Conservation (phyloP, 805 yeast genomes). For the Tanozyma kutaoensis region DNA sequence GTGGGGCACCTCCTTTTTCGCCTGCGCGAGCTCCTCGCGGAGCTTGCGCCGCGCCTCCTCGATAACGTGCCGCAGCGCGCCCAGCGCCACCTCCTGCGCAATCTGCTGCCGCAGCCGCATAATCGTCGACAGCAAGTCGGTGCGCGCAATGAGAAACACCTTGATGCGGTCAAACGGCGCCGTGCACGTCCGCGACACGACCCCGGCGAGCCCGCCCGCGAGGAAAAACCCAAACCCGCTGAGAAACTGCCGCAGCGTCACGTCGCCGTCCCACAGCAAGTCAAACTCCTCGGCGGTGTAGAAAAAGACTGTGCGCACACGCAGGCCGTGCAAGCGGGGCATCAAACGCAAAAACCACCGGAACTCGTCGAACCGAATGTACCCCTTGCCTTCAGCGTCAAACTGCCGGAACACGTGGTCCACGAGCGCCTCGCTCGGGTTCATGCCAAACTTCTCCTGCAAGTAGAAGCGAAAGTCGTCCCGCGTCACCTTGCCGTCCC, state of each 20-base stretch:
- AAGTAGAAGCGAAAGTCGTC: constrained; percentile 60
- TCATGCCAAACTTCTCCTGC: constrained; percentile 34
- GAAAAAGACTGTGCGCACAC: constrained; percentile 69
- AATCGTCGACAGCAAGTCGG: constrained; percentile 63
- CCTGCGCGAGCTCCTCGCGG: constrained; percentile 12
- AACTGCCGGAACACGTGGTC: constrained; percentile 42
- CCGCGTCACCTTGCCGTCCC: constrained; percentile 57
- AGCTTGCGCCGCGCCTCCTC: constrained; percentile 19
- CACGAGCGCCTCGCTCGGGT: constrained; percentile 38
- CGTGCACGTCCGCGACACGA: constrained; percentile 87
- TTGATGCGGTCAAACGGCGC: constrained; percentile 95
- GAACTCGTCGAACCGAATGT: constrained; percentile 76
- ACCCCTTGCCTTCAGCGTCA: constrained; percentile 47
- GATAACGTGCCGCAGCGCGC: constrained; percentile 19
- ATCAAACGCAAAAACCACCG: constrained; percentile 69
- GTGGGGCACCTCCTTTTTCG: constrained; percentile 25
- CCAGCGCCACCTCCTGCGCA: constrained; percentile 19
- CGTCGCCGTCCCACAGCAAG: constrained; percentile 76
- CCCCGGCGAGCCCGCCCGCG: constrained; percentile 95
- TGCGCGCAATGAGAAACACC: constrained; percentile 85
- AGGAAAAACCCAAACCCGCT: constrained; percentile 84
- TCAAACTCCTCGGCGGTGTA: constrained; percentile 72
- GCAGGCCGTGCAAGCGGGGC: constrained; percentile 68
- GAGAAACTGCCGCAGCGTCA: constrained; percentile 65
- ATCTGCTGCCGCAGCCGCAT: constrained; percentile 40